Conservation (phyloP, 805 yeast species). For the Wickerhamomyces xylosicus region DNA sequence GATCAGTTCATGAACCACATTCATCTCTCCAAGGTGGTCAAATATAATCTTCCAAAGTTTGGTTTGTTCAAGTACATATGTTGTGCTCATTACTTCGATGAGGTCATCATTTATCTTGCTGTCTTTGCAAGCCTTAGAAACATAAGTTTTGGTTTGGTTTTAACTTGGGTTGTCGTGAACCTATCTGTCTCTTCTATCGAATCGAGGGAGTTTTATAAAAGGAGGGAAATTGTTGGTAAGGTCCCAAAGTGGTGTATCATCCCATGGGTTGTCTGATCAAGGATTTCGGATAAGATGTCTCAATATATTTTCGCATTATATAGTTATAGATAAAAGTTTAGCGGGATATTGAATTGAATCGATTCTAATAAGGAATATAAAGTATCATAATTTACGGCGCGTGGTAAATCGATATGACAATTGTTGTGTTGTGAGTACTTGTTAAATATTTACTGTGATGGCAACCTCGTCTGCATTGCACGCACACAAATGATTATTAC, state of each 20-base stretch:
- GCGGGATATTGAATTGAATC: too few relatives aligned
- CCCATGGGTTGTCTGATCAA: conserved; percentile 24
- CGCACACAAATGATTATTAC: too few relatives aligned
- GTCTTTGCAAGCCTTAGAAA: conserved; percentile 15
- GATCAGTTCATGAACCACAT: conserved; percentile 31
- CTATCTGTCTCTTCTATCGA: conserved; percentile 47
- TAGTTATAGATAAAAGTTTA: too few relatives aligned
- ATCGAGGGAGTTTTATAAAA: conserved; percentile 35
- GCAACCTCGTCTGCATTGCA: too few relatives aligned
- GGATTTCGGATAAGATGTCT: too few relatives aligned
- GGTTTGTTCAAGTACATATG: conserved; percentile 40
- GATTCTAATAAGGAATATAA: too few relatives aligned
- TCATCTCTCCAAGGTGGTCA: conserved; percentile 17
- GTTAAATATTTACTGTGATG: too few relatives aligned
- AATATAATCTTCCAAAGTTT: conserved; percentile 38
- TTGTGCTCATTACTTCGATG: conserved; percentile 67
- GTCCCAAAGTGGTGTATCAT: conserved; percentile 24
- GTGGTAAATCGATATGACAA: too few relatives aligned
- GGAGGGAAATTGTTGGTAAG: conserved; percentile 10
- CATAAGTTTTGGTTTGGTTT: conserved; percentile 10
- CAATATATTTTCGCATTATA: too few relatives aligned
- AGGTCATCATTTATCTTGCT: conserved; percentile 41
- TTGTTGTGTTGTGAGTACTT: too few relatives aligned
- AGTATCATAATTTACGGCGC: too few relatives aligned
- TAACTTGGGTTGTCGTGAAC: conserved; percentile 29